A percentile compares a stretch with the other conserved stretches of the same genome.
Evolutionary conservation across 2,329 filamentous ascomycete species (phyloP).

Genomic region (Alternaria brassicae): DNA sequence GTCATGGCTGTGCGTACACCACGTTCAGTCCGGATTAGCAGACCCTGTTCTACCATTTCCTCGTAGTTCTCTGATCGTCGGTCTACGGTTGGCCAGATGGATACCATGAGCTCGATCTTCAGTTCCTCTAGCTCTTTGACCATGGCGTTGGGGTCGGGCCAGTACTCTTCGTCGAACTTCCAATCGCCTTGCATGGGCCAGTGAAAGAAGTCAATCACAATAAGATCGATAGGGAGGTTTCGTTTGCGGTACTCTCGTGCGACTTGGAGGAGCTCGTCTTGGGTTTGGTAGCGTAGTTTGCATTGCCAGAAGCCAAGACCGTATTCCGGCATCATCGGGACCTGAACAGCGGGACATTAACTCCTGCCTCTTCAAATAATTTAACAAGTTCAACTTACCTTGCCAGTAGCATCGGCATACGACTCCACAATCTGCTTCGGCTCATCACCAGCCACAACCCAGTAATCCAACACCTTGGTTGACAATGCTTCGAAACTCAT

Average conservation of each 20-base stretch:
- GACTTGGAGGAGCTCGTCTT: slow-evolving; percentile 67
- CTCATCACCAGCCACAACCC: slow-evolving; percentile 66
- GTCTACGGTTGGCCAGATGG: slow-evolving; percentile 73
- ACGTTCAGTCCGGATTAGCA: slow-evolving; percentile 67
- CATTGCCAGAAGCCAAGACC: slow-evolving; percentile 74
- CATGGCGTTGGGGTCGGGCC: slow-evolving; percentile 73
- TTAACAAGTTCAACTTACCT: slow-evolving; percentile 58
- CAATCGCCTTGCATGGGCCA: slow-evolving; percentile 73
- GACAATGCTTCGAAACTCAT: slow-evolving; percentile 68
- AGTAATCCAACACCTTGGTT: slow-evolving; percentile 67
- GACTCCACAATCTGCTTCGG: slow-evolving; percentile 64
- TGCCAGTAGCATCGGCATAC: slow-evolving; percentile 65
- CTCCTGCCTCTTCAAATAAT: not conserved
- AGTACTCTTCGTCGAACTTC: slow-evolving; percentile 69
- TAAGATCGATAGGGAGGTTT: slow-evolving; percentile 66
- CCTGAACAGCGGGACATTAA: slow-evolving; percentile 32
- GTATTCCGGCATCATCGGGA: slow-evolving; percentile 73
- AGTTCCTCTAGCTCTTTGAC: slow-evolving; percentile 65
- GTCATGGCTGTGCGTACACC: slow-evolving; percentile 67
- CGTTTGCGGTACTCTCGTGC: slow-evolving; percentile 66
- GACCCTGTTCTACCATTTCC: slow-evolving; percentile 67
- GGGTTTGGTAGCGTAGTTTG: slow-evolving; percentile 70
- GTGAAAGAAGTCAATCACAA: slow-evolving; percentile 74
- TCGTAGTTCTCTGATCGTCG: slow-evolving; percentile 64
- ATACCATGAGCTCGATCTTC: slow-evolving; percentile 71